Conservation (phyloP, 306 rosid species). For the Crataegus laevigata region DNA sequence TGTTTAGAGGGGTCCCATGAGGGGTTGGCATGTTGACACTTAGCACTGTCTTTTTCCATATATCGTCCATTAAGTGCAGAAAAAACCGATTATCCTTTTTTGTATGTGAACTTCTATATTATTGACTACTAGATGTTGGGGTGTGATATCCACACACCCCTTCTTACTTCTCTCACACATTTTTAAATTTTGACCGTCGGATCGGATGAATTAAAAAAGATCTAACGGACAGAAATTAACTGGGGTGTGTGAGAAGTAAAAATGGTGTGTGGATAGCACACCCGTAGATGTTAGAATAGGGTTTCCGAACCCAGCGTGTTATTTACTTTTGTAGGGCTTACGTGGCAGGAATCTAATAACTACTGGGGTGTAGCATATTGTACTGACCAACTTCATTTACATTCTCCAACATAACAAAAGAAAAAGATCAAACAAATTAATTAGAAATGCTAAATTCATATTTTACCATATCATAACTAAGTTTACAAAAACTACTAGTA, state of each 20-base stretch:
- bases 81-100: too few species aligned
- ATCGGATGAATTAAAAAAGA: too few species aligned
- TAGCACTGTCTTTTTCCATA: not conserved
- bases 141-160: too few species aligned
- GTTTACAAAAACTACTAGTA: not conserved
- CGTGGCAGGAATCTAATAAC: not conserved
- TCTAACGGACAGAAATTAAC: too few species aligned
- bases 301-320: not conserved
- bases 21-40: not conserved
- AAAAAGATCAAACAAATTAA: not conserved
- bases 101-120: not conserved
- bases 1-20: not conserved
- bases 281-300: too few species aligned
- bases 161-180: too few species aligned
- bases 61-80: too few species aligned
- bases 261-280: too few species aligned
- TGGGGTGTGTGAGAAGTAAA: too few species aligned
- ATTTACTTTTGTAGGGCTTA: not conserved
- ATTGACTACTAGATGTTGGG: not conserved
- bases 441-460: not conserved
- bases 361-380: not conserved
- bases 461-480: not conserved
- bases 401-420: not conserved
- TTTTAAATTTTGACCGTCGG: too few species aligned
- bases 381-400: not conserved